Evolutionary conservation across 306 rosid species (phyloP), one percentile per base, ranked within the genome.

Genomic region (Lathyrus aphaca): DNA sequence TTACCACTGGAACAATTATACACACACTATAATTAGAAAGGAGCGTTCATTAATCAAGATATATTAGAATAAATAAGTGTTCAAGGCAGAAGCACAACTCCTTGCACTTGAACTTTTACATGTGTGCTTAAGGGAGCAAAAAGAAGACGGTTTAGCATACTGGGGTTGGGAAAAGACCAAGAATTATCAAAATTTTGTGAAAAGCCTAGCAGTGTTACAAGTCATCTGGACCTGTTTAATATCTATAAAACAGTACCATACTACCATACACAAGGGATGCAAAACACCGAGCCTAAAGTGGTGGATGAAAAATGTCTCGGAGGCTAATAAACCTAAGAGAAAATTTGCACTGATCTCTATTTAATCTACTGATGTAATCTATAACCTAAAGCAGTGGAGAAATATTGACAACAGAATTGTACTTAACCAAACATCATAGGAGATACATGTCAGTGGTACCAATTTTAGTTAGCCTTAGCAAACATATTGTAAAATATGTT

Each of bases 331-430:
- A 17, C 21, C 48, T 25, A 68, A 21, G 13, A 42, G 23, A n/a
- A 61, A 60, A 62, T 12, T 68, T n/a, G 72, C 56, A 73, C 37
- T 3, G n/a, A 74, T 54, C 51, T 19, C 50, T 40, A 60, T 12
- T 14, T 32, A 60, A 25, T 27, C 64, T 14, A 50, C 50, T 6
- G 6, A 16, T 10, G 17, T 42, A 38, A 60, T 23, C 43, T 37
- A 69, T 37, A 69, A 29, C 48, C 56, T 55, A 14, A 63, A 46
- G 44, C 30, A 69, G 29, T 46, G 53, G 53, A 14, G 27, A 69
- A 14, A 8, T 6, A 2, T n/a, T 3, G 21, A n/a, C 35, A 63
- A 59, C 6, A 35, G 10, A 43, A 73, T 32, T 29, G 37, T 37
- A 62, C 58, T 12, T 35, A 57, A 29, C 19, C 27, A 56, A 68